Conservation (phyloP, 2,329 filamentous ascomycete species). For the Xylariaceae sp. region DNA sequence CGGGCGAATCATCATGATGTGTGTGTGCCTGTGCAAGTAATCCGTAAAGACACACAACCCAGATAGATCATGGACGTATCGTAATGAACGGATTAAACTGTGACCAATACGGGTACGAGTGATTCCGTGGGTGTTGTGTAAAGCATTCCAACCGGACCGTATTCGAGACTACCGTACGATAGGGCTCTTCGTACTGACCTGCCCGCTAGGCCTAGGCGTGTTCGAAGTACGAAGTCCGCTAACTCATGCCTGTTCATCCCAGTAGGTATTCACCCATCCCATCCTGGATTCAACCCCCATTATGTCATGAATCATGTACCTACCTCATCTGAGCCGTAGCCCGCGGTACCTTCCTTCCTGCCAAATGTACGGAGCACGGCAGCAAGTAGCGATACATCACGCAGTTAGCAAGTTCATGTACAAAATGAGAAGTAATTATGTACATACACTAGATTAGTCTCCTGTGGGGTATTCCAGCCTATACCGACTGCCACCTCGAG, state of each 20-base stretch:
- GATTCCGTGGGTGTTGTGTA: not conserved
- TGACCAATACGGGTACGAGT: not conserved
- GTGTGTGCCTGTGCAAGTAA: not conserved
- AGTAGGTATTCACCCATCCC: no score
- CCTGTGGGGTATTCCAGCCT: not conserved
- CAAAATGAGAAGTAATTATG: not conserved
- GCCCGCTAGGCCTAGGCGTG: not conserved
- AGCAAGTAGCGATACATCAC: not conserved
- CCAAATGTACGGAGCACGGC: not conserved
- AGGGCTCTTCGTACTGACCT: not conserved
- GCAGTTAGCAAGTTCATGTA: not conserved
- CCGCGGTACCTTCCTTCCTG: not conserved
- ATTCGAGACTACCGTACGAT: no score
- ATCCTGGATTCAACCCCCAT: not conserved
- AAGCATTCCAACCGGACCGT: no score
- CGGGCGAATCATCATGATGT: not conserved
- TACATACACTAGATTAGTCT: not conserved
- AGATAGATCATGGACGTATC: no score
- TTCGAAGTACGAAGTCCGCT: not conserved
- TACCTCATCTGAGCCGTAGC: not conserved
- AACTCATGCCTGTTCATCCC: no score
- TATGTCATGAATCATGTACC: not conserved
- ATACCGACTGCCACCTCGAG: not conserved
- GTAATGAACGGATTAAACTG: not conserved
- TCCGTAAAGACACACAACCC: no score